Base-by-base conservation (phyloP, 805 yeast species). In the Wickerhamiella lipophila region DNA sequence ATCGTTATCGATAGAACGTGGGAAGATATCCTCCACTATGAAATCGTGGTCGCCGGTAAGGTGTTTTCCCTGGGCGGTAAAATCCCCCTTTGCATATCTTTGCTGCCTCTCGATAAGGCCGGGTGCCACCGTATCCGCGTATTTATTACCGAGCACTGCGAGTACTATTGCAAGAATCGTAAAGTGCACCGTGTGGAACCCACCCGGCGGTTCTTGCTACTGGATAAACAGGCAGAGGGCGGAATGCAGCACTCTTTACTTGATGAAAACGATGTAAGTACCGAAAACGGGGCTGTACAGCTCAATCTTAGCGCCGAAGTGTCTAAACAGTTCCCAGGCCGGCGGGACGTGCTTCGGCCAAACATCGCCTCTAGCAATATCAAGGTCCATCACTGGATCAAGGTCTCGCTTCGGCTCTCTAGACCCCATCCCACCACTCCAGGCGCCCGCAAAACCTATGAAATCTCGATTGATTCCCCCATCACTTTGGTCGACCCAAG, bases 141-240 rank as follows among this genome's bases (percentile, higher is more conserved):
- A 6, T 86, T 83, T 58, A 59, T 92, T 25, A 82, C 96, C 1
- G 98, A 92, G 61, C 86, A 84, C 58, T 67, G 83, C 64, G 97
- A 89, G 62, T 94, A 92, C 63, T 92, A 76, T 64, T 85, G 96
- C 65, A 76, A 77, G 36, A 76, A 82, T 61, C 82, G 83, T 60
- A 83, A 81, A 61, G 94, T 89, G 12, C 97, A 92, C 63, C 71
- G 97, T 49, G 77, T 86, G 63, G 97, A 92, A 66, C 96, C 98
- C 0, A 72, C 82, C 1, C 81, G 79, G 59, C 88, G 88, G 65
- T 84, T 74, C 57, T 65, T 89, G 42, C 64, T 92, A 35, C 69
- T 86, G 40, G 98, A 92, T 61, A 88, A 83, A 59, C 52, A 59
- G 27, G 55, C 63, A 3, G 55, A 58, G 12, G 59, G 56, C 3